Evolutionary conservation across 805 yeast species (phyloP), one percentile per base, ranked within the genome.

Genomic region (Ogataea neopini): DNA sequence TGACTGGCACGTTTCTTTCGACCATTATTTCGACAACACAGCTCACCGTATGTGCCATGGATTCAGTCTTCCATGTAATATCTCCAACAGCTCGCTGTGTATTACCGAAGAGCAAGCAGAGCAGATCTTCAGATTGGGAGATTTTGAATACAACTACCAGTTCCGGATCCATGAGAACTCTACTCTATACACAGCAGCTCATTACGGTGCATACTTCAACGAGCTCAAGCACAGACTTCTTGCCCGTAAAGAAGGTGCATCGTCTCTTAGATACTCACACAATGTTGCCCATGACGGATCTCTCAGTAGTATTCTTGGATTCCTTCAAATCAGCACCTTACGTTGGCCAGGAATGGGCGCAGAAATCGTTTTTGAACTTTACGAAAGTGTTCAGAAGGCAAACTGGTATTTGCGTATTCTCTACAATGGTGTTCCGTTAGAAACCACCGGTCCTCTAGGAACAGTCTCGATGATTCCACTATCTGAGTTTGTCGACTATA

Each of bases 261-360:
- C 62, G 34, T 20, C 48, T 2, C 43, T 65, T 30, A 61, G 58
- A 44, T 73, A 69, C 56, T 66, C 63, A 40, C 77, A 73, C 50
- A 72, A 68, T 43, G 62, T 73, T 51, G 76, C 72, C 2, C 76
- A 74, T 55, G 72, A 71, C 59, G 71, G 78, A 20, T 63, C 73
- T 15, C 46, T 71, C 34, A 52, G 67, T 6, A 67, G 63, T 4
- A 50, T 67, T 34, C 57, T 70, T 10, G 70, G 71, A 1, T 63
- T 71, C 22, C 60, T 73, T 17, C 68, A 69, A 25, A 56, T 69
- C 19, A 55, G 57, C 14, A 48, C 49, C 17, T 63, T 73, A 48
- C 63, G 73, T 52, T 73, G 77, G 77, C 77, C 77, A 11, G 77
- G 76, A 6, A 72, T 73, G 76, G 77, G 76, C n/a, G 52, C 76